phyloP scores from a whole-genome alignment of 495 filamentous ascomycete genomes.

The Hypoxylon cercidicola region DNA sequence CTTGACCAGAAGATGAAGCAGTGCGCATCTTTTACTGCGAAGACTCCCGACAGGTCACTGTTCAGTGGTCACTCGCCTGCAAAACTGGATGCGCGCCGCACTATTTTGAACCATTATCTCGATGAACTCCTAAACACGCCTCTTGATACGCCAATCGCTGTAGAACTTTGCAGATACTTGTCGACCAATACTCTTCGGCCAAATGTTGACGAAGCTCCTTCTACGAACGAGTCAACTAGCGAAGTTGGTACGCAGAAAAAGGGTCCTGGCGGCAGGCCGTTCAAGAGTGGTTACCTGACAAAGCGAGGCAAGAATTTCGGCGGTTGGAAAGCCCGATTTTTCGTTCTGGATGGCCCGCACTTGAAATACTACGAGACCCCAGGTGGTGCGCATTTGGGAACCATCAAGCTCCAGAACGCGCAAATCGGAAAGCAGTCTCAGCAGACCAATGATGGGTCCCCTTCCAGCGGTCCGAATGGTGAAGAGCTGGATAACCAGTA shows the following conservation, averaged over 20 bases:
- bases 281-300: constrained; percentile 91
- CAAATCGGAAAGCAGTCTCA: constrained; percentile 92
- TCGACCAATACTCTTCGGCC: constrained; percentile 86
- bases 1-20: constrained; percentile 84
- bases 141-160: constrained; percentile 80
- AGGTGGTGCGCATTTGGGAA: constrained; percentile 87
- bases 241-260: constrained; percentile 53
- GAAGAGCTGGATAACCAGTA: constrained; percentile 91
- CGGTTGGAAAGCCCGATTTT: constrained; percentile 98
- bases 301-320: constrained; percentile 98
- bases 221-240: constrained; percentile 51
- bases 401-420: constrained; percentile 89
- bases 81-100: constrained; percentile 87
- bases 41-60: constrained; percentile 82
- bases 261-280: constrained; percentile 71
- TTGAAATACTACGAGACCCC: constrained; percentile 92
- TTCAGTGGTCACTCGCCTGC: constrained; percentile 95
- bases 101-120: constrained; percentile 84
- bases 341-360: constrained; percentile 88
- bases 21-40: constrained; percentile 70
- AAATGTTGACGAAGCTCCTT: constrained; percentile 70
- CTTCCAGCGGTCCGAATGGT: constrained; percentile 67
- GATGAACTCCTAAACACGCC: constrained; percentile 82
- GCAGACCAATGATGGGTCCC: constrained; percentile 69
- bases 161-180: constrained; percentile 87